Evolutionary conservation across 345 rosid species (phyloP), one percentile per base, ranked within the genome.

Genomic region (Gossypium arboreum): DNA sequence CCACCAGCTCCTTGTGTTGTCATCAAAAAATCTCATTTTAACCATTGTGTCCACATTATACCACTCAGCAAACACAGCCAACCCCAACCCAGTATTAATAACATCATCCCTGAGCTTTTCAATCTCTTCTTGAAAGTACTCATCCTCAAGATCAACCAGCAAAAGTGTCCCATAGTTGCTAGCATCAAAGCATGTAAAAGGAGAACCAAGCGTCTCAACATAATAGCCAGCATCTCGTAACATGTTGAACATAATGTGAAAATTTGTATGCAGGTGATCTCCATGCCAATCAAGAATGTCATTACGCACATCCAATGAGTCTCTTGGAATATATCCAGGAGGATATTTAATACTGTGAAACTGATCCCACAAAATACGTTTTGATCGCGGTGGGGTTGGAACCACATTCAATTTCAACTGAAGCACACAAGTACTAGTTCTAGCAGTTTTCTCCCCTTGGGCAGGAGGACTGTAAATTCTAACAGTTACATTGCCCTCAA

Each of bases 211-310:
- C 12, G 92, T 93, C 84, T 94, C 99, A 50, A 94, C 90, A 72
- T 82, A 94, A 86, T 93, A 94, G 29, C 98, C 99, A 45, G 94
- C 88, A 79, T 94, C 98, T 60, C 91, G 88, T 77, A 94, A 78
- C 92, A 90, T 90, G 83, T 94, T 94, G 88, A 86, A 94, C 99
- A 94, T 87, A 62, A 90, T 85, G 76, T 94, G 98, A 79, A 86
- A 94, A 84, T 94, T 94, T 72, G 98, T 94, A 78, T 94, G 98
- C 62, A 94, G 94, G 79, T 94, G 98, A 90, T 94, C 98, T 29
- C 98, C 98, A 79, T 94, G 98, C 98, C 98, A 94, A 64, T 94
- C 98, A 63, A 94, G 97, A 82, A 94, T 94, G 82, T 94, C 98
- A 76, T 93, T 94, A 54, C 96, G 97, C 75, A 94, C 98, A 80